Evolutionary conservation across 345 rosid genomes (phyloP).

Genomic region (Arabidopsis arenosa): DNA sequence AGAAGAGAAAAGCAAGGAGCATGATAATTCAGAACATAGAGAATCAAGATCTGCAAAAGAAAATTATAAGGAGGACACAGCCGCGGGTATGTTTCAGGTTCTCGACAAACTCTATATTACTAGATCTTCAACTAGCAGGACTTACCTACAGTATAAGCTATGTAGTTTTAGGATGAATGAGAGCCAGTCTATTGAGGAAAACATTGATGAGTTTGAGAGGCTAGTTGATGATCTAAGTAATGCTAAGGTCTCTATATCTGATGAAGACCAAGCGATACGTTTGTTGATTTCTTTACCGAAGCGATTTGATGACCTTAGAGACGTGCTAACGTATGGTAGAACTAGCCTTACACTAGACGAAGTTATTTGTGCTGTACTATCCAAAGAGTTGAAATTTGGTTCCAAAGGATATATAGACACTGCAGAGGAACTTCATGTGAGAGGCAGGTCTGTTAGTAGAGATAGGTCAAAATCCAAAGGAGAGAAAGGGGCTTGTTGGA

Average conservation of each 20-base stretch:
- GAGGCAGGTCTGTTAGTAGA: slow-evolving; percentile 8
- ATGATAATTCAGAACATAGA: neutral
- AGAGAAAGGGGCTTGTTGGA: slow-evolving; percentile 8
- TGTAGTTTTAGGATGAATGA: slow-evolving; percentile 3
- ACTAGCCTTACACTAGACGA: slow-evolving; percentile 4
- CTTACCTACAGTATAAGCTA: slow-evolving; percentile 5
- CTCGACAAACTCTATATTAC: neutral
- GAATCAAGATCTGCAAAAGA: neutral
- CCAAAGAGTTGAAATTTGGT: slow-evolving; percentile 4
- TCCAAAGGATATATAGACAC: neutral
- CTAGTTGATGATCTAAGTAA: slow-evolving; percentile 9
- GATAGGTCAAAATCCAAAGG: neutral
- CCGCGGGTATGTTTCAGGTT: slow-evolving; percentile 13
- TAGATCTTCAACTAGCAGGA: neutral
- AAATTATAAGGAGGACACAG: slow-evolving; percentile 5
- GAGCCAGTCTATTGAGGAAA: slow-evolving; percentile 8
- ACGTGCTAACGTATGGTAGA: neutral
- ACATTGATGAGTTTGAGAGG: slow-evolving; percentile 20
- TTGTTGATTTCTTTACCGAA: slow-evolving; percentile 11
- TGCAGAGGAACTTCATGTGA: neutral
- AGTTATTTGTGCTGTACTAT: neutral
- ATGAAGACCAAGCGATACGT: slow-evolving; percentile 1
- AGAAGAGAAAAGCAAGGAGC: neutral
- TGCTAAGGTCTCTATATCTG: neutral
- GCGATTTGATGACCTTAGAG: slow-evolving; percentile 6